Percentiles rank a stretch among this genome's conserved stretches.
These are phyloP conservation scores for Misopates orontium DNA, from an alignment of 257 asterid genomes.

Conservation along the genomic window DNA sequence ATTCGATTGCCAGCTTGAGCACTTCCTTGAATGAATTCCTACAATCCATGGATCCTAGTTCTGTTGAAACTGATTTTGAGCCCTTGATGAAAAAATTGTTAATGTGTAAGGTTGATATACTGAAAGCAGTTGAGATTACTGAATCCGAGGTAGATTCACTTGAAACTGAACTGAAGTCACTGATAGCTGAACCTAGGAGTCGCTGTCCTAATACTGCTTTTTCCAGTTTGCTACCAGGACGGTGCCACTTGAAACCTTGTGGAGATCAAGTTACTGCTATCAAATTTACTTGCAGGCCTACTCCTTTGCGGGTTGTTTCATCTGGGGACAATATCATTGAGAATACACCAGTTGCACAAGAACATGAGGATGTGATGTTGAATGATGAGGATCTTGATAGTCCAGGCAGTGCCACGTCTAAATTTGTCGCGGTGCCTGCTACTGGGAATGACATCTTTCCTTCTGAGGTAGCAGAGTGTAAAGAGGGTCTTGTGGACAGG, in stretches of 20 bases:
- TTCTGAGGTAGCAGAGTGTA: conserved; percentile 31
- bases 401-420: conserved; percentile 82
- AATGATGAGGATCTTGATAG: conserved; percentile 72
- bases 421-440: conserved; percentile 50
- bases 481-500: conserved; percentile 28
- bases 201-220: conserved; percentile 39
- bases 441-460: conserved; percentile 33
- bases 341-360: conserved; percentile 35
- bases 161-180: conserved; percentile 72
- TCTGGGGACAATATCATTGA: conserved; percentile 34
- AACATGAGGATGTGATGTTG: conserved; percentile 7
- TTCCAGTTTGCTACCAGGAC: conserved; percentile 46
- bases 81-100: conserved; percentile 70
- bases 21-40: conserved; percentile 59
- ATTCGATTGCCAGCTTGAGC: conserved; percentile 61
- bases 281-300: conserved; percentile 31
- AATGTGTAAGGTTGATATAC: conserved; percentile 63
- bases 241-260: conserved; percentile 40
- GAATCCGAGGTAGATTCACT: conserved; percentile 87
- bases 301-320: conserved; percentile 45
- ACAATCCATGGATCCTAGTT: conserved; percentile 55
- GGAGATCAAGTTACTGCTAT: conserved; percentile 46
- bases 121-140: conserved; percentile 76
- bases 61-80: conserved; percentile 52
- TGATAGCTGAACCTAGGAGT: conserved; percentile 40